Base-by-base conservation (phyloP, 192 early-diverging fungal genomes). In the Lobosporangium transversale region DNA sequence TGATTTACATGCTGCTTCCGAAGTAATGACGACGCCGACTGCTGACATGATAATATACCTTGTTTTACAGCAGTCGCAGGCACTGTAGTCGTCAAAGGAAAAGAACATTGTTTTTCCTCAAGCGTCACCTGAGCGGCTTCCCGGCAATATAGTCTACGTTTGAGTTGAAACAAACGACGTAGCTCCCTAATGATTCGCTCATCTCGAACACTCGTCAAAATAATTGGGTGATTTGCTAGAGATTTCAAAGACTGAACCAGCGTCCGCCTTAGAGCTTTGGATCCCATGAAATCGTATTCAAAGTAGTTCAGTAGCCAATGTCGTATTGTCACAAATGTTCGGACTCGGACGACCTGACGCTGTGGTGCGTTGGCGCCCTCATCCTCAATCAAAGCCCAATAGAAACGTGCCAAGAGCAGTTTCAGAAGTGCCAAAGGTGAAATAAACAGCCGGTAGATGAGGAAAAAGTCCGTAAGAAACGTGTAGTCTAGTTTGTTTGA, bases 271-370 rank as follows among this genome's bases (percentile, higher is more conserved):
- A 88, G 55, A 26, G 54, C 45, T 11, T 74, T 75, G 18, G 60
- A 78, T 4, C 62, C 79, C 53, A 81, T 78, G 53, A 89, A 89
- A 48, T 89, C 87, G 60, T 85, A 80, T 12, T 82, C 66, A 65
- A 85, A 89, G 49, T 87, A 89, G 50, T 87, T 87, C 20, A 82
- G 48, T n/a, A 89, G 68, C 87, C 87, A 89, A 33, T 87, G 86
- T 21, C 87, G 81, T 40, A 89, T 58, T 15, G 81, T 79, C 6
- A 89, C 85, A 83, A 89, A 89, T 8, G 85, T 84, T 55, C 87
- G 80, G n/a, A 89, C 81, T 18, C 87, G 68, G 0, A 87, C 87
- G 40, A 87, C 65, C 23, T 83, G 59, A 26, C 83, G 64, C 29
- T 81, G 58, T 40, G 82, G 80, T 7, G 84, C 73, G n/a, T n/a